phyloP scores from a whole-genome alignment of 495 filamentous ascomycete genomes.

The Venustampulla echinocandica region DNA sequence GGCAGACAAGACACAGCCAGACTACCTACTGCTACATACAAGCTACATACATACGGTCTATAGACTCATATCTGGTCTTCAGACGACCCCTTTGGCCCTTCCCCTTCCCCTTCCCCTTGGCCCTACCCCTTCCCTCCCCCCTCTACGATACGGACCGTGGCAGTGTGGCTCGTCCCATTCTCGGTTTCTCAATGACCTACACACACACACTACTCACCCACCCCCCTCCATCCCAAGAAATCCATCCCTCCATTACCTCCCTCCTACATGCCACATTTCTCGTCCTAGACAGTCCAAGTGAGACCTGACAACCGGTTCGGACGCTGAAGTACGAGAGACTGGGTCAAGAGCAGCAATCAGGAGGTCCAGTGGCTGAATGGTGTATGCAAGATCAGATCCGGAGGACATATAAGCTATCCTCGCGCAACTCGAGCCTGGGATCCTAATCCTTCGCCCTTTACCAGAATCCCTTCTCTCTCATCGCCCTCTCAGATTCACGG shows the following conservation, averaged over 20 bases:
- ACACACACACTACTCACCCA: too few species aligned
- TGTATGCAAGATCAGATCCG: slow-evolving; percentile 13
- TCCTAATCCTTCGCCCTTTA: slow-evolving; percentile 21
- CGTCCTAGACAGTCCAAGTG: slow-evolving; percentile 5
- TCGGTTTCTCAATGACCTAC: neutral
- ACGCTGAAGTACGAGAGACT: slow-evolving; percentile 9
- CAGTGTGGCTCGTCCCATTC: neutral
- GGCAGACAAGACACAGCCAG: too few species aligned
- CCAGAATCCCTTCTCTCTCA: slow-evolving; percentile 16
- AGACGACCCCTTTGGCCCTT: too few species aligned
- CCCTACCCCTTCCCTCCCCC: neutral
- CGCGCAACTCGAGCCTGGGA: slow-evolving; percentile 19
- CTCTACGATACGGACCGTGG: neutral
- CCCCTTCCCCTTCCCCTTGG: neutral
- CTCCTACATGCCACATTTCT: neutral
- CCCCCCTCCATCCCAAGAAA: slow-evolving; percentile 1
- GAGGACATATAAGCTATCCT: slow-evolving; percentile 23
- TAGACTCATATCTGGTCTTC: too few species aligned
- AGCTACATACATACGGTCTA: too few species aligned
- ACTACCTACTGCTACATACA: too few species aligned
- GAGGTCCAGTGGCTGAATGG: slow-evolving; percentile 10
- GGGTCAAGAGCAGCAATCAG: slow-evolving; percentile 19
- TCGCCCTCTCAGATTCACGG: slow-evolving; percentile 18
- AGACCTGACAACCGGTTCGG: slow-evolving; percentile 13
- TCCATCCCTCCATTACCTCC: slow-evolving; percentile 1